Percentiles rank a stretch among this genome's conserved stretches.
These are phyloP conservation scores for Cudoniella acicularis DNA, from an alignment of 495 filamentous ascomycete genomes.

Conservation along the genomic window DNA sequence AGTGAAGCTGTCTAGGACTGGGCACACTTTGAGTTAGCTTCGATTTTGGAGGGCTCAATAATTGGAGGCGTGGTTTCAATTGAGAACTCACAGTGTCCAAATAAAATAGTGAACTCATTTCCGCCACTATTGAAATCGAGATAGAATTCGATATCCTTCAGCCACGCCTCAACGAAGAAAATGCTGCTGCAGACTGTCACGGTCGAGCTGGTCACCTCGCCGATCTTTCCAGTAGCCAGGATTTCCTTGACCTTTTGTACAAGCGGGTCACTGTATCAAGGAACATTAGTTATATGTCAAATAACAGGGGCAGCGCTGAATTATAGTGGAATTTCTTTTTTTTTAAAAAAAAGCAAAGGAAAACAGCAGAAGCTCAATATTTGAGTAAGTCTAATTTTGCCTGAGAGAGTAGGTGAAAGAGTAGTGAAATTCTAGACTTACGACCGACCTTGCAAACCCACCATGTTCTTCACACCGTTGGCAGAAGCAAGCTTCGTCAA, in stretches of 20 bases:
- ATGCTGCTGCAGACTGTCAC: conserved; percentile 2
- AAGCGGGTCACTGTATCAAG: conserved; percentile 10
- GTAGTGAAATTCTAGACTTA: too few relatives aligned
- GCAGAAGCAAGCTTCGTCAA: conserved; percentile 25
- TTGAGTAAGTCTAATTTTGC: too few relatives aligned
- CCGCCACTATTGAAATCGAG: conserved; percentile 28
- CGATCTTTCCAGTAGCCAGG: conserved; percentile 19
- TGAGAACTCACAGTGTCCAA: conserved; percentile 26
- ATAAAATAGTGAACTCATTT: conserved; percentile 23
- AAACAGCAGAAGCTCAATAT: too few relatives aligned
- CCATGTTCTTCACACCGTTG: conserved; percentile 27
- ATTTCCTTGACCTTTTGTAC: conserved; percentile 23
- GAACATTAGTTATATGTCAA: background rate
- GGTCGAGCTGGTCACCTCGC: conserved; percentile 22
- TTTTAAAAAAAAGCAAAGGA: too few relatives aligned
- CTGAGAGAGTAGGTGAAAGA: too few relatives aligned
- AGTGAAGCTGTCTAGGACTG: conserved; percentile 28
- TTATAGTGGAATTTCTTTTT: too few relatives aligned
- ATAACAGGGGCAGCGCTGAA: too few relatives aligned
- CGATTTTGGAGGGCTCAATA: too few relatives aligned
- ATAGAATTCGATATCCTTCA: conserved; percentile 19
- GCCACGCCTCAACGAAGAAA: conserved; percentile 16
- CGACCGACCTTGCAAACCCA: conserved; percentile 26
- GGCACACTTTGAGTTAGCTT: background rate
- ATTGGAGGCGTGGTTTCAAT: background rate